These are phyloP conservation scores for Cyclotella sp. DNA, from an alignment of 108 stramenopile species.

Conservation along the genomic window DNA sequence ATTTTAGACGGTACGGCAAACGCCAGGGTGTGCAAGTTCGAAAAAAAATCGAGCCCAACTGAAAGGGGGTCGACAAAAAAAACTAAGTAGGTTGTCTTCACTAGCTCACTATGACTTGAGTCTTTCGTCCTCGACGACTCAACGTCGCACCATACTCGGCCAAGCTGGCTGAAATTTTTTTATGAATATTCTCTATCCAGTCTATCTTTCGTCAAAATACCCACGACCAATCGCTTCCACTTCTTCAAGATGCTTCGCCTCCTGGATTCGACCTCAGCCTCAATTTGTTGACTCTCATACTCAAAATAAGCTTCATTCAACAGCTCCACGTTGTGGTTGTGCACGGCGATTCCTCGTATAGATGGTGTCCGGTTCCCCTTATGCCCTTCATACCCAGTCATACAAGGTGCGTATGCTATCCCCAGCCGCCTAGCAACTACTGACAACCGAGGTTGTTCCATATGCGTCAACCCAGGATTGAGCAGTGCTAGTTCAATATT, in stretches of 20 bases:
- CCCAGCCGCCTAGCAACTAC: constrained; percentile 74
- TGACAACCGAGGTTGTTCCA: constrained; percentile 63
- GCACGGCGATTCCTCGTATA: constrained; percentile 86
- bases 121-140: too few species aligned
- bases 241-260: constrained; percentile 51
- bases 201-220: constrained; percentile 74
- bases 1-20: constrained; percentile 63
- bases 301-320: constrained; percentile 78
- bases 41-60: constrained; percentile 18
- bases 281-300: constrained; percentile 60
- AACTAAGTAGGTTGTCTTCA: too few species aligned
- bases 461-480: constrained; percentile 86
- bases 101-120: too few species aligned
- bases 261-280: constrained; percentile 59
- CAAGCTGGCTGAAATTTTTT: too few species aligned
- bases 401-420: constrained; percentile 87
- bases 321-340: constrained; percentile 77
- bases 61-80: constrained; percentile 22
- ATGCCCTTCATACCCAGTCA: constrained; percentile 87
- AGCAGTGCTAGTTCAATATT: constrained; percentile 84
- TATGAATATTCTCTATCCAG: constrained; percentile 69
- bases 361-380: constrained; percentile 78
- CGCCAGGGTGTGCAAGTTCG: constrained; percentile 87
- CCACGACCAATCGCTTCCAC: constrained; percentile 83
- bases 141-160: background rate